Evolutionary conservation across 2,329 filamentous ascomycete genomes (phyloP), one percentile per base, ranked within the genome.

Genomic region (Cyanodermella asteris): DNA sequence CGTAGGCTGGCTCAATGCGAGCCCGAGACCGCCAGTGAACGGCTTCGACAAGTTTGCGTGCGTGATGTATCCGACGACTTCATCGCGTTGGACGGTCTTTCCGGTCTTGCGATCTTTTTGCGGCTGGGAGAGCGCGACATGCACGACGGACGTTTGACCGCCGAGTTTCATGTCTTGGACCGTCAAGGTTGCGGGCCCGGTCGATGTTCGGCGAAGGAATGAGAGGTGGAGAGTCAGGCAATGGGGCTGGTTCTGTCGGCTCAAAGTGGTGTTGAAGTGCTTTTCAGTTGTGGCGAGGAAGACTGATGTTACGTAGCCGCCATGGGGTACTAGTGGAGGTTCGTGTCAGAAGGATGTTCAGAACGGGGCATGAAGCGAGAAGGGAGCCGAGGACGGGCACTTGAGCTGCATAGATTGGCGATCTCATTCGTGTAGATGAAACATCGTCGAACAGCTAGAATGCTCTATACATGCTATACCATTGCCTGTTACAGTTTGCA

Each of bases 271-370:
- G 14, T 34, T 44, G 49, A 72, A 71, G 44, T 75, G 70, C 3
- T 50, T 55, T 7, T 50, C 46, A 13, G 64, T 64, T 11, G 68
- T 62, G 27, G 57, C 55, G 32, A 72, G 55, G 32, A 78, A 57
- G 24, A 61, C 54, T 1, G 66, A 57, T 7, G 70, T 69, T 10
- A 74, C 63, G 37, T 71, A 73, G 29, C 72, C 72, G 26, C 72
- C 72, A 43, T 78, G 69, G 5, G 72, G 71, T 8, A 77, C 72
- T 71, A 38, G n/a, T n/a, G n/a, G n/a, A n/a, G n/a, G n/a, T n/a
- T n/a, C n/a, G n/a, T n/a, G n/a, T n/a, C n/a, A n/a, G n/a, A n/a
- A n/a, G n/a, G n/a, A n/a, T n/a, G n/a, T n/a, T n/a, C n/a, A n/a
- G n/a, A n/a, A n/a, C n/a, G n/a, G n/a, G n/a, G n/a, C n/a, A n/a